Evolutionary conservation across 495 filamentous ascomycete genomes (phyloP), one percentile per base, ranked within the genome.

Genomic region (Penicillium crystallinum): DNA sequence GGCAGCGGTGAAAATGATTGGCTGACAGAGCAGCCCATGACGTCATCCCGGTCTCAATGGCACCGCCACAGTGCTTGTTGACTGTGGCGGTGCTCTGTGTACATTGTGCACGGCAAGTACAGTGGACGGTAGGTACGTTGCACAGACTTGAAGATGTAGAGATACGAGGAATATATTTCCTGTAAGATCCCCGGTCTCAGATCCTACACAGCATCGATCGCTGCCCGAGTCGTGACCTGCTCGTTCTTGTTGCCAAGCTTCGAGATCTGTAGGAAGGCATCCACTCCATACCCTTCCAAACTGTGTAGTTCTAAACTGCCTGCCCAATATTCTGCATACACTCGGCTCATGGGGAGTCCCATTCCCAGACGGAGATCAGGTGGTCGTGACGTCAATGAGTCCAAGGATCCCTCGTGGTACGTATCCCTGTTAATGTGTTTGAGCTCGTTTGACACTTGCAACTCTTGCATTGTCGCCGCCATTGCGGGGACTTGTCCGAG

Each of bases 181-280:
- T 40, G 19, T 27, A 18, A 29, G 40, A 47, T 34, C n/a, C 27
- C 29, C 46, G 12, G n/a, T 11, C 10, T 11, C 7, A 43, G 18
- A 4, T 18, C 31, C 78, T 76, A 95, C 34, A 97, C 85, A 19
- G 90, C 89, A 74, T 97, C 90, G 77, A 96, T 90, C 45, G 79
- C 85, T 18, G 91, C 91, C 61, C 91, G 73, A 27, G 89, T 95
- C 10, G 85, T 93, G 44, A 99, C 72, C 66, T 95, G 91, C 75
- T 99, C 93, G 63, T 96, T 96, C 77, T 97, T 97, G 70, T 99
- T 99, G 18, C 93, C 93, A 48, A 99, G 77, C 69, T 96, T 96
- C 6, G 89, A 92, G 33, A 99, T 96, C 69, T 97, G 92, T 54
- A 99, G 68, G 65, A 97, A 99, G 1, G 88, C 92, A 72, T 99